phyloP scores from a whole-genome alignment of 139 green algal species.

The Haematococcus sp. region DNA sequence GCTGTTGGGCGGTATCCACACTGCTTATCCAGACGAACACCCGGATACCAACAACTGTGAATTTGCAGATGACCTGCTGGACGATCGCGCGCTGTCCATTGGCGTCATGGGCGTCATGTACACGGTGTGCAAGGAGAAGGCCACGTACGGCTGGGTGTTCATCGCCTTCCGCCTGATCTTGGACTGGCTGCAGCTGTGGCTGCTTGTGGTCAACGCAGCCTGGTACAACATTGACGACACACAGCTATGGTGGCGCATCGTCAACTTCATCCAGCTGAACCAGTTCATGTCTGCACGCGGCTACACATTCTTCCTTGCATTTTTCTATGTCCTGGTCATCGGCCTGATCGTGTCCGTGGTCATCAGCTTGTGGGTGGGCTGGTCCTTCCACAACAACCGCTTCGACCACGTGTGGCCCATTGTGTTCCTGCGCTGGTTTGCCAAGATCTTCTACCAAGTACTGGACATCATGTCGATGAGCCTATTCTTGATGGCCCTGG shows the following conservation, averaged over 20 bases:
- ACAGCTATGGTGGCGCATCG: conserved; percentile 7
- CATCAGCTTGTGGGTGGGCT: conserved; percentile 16
- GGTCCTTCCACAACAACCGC: conserved; percentile 19
- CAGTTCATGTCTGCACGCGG: conserved; percentile 5
- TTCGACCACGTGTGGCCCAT: conserved; percentile 26
- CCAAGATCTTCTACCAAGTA: conserved; percentile 31
- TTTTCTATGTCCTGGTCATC: conserved; percentile 14
- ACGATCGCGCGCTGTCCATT: no score
- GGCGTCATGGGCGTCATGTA: no score
- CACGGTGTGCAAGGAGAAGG: conserved; percentile 8
- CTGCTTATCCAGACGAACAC: no score
- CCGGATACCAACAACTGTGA: no score
- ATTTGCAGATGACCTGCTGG: no score
- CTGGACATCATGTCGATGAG: conserved; percentile 18
- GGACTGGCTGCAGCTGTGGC: conserved; percentile 15
- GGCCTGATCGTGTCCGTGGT: not conserved
- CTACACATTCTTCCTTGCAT: conserved; percentile 11
- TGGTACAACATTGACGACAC: conserved; percentile 11
- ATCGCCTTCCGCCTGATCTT: not conserved
- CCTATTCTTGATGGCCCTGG: no score
- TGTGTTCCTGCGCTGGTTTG: conserved; percentile 24
- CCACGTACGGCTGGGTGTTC: not conserved
- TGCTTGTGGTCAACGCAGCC: conserved; percentile 19
- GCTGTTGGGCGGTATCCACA: no score
- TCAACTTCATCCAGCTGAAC: conserved; percentile 26